Conservation (phyloP, 148 eudicot species). For the Spergularia marina region DNA sequence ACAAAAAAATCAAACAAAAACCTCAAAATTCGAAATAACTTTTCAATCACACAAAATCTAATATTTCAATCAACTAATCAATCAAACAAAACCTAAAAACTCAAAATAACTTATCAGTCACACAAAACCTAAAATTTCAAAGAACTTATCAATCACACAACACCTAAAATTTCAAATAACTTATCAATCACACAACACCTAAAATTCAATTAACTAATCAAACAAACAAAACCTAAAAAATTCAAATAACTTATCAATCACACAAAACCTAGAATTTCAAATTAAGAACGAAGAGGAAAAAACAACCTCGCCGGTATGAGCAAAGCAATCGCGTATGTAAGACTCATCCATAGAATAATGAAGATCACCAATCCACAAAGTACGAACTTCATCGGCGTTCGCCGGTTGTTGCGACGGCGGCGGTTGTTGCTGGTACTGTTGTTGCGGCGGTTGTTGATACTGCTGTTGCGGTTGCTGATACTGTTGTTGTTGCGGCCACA, state of each 20-base stretch:
- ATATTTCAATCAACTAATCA: too few species aligned
- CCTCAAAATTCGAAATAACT: too few species aligned
- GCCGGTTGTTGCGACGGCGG: slow-evolving; percentile 30
- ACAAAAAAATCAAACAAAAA: too few species aligned
- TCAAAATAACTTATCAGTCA: neutral
- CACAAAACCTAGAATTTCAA: too few species aligned
- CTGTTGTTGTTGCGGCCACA: slow-evolving; percentile 32
- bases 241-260: too few species aligned
- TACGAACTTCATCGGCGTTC: slow-evolving; percentile 56
- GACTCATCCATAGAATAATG: slow-evolving; percentile 91
- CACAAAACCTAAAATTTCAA: neutral
- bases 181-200: neutral
- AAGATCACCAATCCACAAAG: slow-evolving; percentile 93
- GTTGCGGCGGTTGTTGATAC: slow-evolving; percentile 33
- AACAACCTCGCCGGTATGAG: slow-evolving; percentile 70
- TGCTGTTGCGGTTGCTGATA: slow-evolving; percentile 34
- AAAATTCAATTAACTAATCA: neutral
- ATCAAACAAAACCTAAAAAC: neutral
- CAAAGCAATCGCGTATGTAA: slow-evolving; percentile 52
- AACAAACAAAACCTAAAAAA: neutral
- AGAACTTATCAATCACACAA: too few species aligned
- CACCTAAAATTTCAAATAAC: neutral
- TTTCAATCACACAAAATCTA: too few species aligned
- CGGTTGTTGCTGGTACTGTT: slow-evolving; percentile 29
- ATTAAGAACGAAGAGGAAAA: neutral